Evolutionary conservation across 108 stramenopile species (phyloP).

Genomic region (Fragilaria radians): DNA sequence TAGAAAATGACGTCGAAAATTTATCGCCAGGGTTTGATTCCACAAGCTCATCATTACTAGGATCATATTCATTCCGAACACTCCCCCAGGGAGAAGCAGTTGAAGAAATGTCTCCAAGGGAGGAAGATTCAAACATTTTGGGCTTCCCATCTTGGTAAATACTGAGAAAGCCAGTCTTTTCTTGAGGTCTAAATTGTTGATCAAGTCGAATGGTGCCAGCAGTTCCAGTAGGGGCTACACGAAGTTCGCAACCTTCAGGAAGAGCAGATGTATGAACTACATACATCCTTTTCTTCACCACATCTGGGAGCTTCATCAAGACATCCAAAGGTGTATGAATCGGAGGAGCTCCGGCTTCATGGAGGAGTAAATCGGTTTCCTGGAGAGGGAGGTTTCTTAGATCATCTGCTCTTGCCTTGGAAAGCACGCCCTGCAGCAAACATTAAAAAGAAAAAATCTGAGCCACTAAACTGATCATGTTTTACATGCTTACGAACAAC

Average conservation of each 20-base stretch:
- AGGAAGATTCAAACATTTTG: constrained; percentile 8
- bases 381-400: constrained; percentile 75
- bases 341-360: constrained; percentile 72
- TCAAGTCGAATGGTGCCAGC: constrained; percentile 67
- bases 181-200: too few relatives aligned
- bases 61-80: constrained; percentile 1
- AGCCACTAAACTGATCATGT: neutral
- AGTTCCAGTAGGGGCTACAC: constrained; percentile 72
- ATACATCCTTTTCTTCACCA: constrained; percentile 66
- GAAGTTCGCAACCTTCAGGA: constrained; percentile 41
- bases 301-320: constrained; percentile 46
- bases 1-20: neutral
- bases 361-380: constrained; percentile 70
- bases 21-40: neutral
- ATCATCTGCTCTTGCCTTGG: constrained; percentile 54
- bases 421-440: constrained; percentile 48
- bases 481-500: too few relatives aligned
- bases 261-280: constrained; percentile 69
- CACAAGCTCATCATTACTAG: neutral
- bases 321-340: constrained; percentile 84
- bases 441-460: neutral
- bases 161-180: too few relatives aligned
- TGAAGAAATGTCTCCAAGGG: neutral
- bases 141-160: constrained; percentile 22
- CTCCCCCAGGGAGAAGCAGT: constrained; percentile 3